phyloP scores from a whole-genome alignment of 345 rosid genomes.

The Corchorus olitorius region DNA sequence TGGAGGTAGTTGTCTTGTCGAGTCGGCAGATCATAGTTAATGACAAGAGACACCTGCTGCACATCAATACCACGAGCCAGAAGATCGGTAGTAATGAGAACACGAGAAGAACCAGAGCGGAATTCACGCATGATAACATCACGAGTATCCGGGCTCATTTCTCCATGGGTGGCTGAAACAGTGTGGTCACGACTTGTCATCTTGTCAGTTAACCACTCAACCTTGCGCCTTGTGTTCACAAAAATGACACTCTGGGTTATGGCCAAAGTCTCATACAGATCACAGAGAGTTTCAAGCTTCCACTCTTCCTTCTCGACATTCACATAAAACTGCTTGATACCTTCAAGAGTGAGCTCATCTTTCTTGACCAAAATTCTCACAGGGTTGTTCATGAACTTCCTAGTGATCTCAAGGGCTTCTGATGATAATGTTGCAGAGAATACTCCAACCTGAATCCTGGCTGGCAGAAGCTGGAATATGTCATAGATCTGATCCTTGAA shows the following conservation, averaged over 20 bases:
- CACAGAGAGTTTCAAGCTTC: too few relatives aligned
- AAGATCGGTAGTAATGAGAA: too few relatives aligned
- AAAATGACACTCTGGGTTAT: slow-evolving; percentile 55
- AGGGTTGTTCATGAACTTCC: slow-evolving; percentile 67
- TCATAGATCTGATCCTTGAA: slow-evolving; percentile 95
- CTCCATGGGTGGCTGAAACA: slow-evolving; percentile 55
- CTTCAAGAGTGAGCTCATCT: slow-evolving; percentile 65
- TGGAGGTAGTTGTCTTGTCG: slow-evolving; percentile 90
- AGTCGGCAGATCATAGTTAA: slow-evolving; percentile 82
- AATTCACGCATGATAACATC: too few relatives aligned
- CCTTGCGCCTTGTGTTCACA: slow-evolving; percentile 90
- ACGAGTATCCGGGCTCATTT: too few relatives aligned
- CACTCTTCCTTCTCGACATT: too few relatives aligned
- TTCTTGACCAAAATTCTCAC: slow-evolving; percentile 84
- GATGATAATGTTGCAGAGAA: too few relatives aligned
- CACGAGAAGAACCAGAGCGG: too few relatives aligned
- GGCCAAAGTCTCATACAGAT: too few relatives aligned
- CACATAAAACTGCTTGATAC: too few relatives aligned
- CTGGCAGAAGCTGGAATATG: slow-evolving; percentile 77
- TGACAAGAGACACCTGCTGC: slow-evolving; percentile 83
- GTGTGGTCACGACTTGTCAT: slow-evolving; percentile 89
- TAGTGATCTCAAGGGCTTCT: too few relatives aligned
- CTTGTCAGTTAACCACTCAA: slow-evolving; percentile 86
- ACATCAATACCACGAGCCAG: too few relatives aligned
- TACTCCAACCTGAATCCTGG: background rate